Conservation (phyloP, 805 yeast species). For the Lipomyces sp. region DNA sequence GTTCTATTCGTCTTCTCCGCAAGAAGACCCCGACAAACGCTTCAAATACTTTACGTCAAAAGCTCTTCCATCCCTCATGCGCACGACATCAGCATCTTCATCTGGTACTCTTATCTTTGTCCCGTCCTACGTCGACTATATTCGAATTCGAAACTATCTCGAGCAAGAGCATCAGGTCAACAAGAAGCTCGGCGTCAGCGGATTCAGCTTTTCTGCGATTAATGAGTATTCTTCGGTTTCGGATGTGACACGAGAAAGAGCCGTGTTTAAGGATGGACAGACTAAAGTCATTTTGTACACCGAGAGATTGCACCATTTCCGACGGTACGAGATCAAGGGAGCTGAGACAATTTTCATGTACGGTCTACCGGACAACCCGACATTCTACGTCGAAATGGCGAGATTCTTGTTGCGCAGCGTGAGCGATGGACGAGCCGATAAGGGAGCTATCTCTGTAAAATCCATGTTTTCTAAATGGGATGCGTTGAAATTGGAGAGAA, state of each 20-base stretch:
- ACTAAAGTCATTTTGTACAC: constrained; percentile 81
- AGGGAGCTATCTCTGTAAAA: constrained; percentile 59
- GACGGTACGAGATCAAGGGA: constrained; percentile 83
- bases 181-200: constrained; percentile 63
- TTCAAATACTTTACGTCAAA: constrained; percentile 79
- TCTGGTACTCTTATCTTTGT: constrained; percentile 81
- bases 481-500: constrained; percentile 72
- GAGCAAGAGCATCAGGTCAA: constrained; percentile 44
- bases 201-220: constrained; percentile 47
- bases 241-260: constrained; percentile 72
- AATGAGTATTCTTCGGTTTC: constrained; percentile 75
- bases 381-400: constrained; percentile 77
- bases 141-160: constrained; percentile 74
- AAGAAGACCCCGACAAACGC: constrained; percentile 77
- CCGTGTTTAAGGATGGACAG: constrained; percentile 66
- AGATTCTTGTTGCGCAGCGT: constrained; percentile 62
- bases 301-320: constrained; percentile 90
- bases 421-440: constrained; percentile 53
- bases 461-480: constrained; percentile 79
- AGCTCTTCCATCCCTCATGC: constrained; percentile 69
- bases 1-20: constrained; percentile 59
- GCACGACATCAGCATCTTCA: constrained; percentile 55
- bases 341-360: constrained; percentile 82
- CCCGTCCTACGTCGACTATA: constrained; percentile 84
- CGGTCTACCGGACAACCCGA: constrained; percentile 82